Evolutionary conservation across 2,329 filamentous ascomycete species (phyloP).

Genomic region (Botrytis fabae): DNA sequence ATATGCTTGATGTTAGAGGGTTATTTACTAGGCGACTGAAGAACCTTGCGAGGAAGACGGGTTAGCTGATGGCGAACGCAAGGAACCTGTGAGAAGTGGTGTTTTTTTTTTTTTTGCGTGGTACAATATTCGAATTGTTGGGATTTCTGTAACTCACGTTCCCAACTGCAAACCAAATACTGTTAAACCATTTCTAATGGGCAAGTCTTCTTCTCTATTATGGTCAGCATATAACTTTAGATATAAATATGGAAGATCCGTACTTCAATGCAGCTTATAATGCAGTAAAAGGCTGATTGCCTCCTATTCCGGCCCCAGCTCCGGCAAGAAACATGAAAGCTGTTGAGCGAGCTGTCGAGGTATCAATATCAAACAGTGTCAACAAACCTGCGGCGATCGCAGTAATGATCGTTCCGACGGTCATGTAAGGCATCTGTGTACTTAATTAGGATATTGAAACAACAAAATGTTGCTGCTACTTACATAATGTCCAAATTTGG

Average conservation of each 20-base stretch:
- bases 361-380: neutral
- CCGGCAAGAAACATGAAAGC: constrained; percentile 5
- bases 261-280: neutral
- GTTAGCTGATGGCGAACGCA: neutral
- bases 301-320: neutral
- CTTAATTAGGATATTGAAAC: neutral
- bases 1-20: neutral
- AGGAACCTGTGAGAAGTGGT: neutral
- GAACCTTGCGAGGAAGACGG: neutral
- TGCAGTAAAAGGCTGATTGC: constrained; percentile 5
- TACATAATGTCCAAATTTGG: constrained; percentile 6
- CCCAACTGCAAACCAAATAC: neutral
- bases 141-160: neutral
- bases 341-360: constrained; percentile 12
- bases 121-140: neutral
- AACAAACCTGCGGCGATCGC: neutral
- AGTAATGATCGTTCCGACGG: neutral
- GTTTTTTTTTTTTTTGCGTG: neutral
- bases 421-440: constrained; percentile 8
- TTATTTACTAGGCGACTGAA: neutral
- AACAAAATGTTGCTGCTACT: neutral
- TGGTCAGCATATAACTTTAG: neutral
- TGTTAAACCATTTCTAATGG: neutral
- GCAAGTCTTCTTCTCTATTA: neutral
- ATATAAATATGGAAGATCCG: neutral